A percentile compares a stretch with the other conserved stretches of the same genome.
Evolutionary conservation across 768 basidiomycete genomes (phyloP).

Genomic region (Boletus subcaerulescens): DNA sequence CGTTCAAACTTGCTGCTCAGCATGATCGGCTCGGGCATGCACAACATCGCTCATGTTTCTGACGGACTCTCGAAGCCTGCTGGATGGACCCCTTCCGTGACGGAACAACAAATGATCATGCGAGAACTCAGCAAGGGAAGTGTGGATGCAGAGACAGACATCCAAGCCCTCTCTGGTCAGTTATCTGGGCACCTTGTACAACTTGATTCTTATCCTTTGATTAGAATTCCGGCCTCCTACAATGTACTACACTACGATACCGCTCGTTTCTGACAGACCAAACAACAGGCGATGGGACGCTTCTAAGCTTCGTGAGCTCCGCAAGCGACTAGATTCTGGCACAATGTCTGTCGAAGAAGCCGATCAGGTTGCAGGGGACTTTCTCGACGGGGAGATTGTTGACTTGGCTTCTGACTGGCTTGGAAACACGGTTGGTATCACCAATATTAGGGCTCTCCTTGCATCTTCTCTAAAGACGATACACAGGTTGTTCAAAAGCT

Average conservation of each 20-base stretch:
- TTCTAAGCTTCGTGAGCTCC: slow-evolving; percentile 87
- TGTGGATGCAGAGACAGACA: slow-evolving; percentile 77
- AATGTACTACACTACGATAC: slow-evolving; percentile 96
- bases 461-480: slow-evolving; percentile 5
- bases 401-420: slow-evolving; percentile 97
- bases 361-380: slow-evolving; percentile 85
- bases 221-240: slow-evolving; percentile 88
- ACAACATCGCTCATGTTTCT: slow-evolving; percentile 50
- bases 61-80: slow-evolving; percentile 61
- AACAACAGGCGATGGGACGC: slow-evolving; percentile 92
- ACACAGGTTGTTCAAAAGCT: slow-evolving; percentile 90
- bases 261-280: slow-evolving; percentile 79
- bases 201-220: slow-evolving; percentile 9
- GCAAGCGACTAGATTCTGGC: slow-evolving; percentile 91
- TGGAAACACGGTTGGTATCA: slow-evolving; percentile 69
- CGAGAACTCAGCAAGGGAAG: slow-evolving; percentile 80
- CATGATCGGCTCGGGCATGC: slow-evolving; percentile 78
- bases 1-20: slow-evolving; percentile 87
- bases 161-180: slow-evolving; percentile 83
- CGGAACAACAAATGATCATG: slow-evolving; percentile 98
- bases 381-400: slow-evolving; percentile 92
- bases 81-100: slow-evolving; percentile 71
- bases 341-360: slow-evolving; percentile 82
- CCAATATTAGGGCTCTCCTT: not conserved
- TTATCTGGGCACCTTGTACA: slow-evolving; percentile 6